A percentile compares a stretch with the other conserved stretches of the same genome.
These are phyloP conservation scores for Hypoxylon cercidicola DNA, from an alignment of 495 filamentous ascomycete species.

Conservation along the genomic window DNA sequence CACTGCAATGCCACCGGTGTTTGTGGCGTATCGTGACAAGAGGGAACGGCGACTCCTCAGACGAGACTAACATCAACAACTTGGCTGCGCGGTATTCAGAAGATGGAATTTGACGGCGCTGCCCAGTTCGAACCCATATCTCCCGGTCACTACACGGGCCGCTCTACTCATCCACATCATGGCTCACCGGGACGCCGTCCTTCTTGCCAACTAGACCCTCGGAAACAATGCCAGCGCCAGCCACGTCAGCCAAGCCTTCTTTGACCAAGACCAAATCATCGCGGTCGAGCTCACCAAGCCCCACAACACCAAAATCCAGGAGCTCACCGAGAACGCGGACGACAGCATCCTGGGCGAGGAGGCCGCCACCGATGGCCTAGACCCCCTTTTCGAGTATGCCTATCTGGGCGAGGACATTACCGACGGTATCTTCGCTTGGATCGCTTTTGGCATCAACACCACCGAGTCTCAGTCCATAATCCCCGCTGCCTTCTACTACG, in stretches of 20 bases:
- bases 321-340: conserved; percentile 53
- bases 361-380: conserved; percentile 47
- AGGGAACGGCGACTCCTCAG: conserved; percentile 61
- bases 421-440: conserved; percentile 65
- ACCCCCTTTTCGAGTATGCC: conserved; percentile 52
- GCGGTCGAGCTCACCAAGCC: conserved; percentile 62
- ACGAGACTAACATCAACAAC: conserved; percentile 59
- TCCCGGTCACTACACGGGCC: conserved; percentile 64
- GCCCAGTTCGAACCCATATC: conserved; percentile 62
- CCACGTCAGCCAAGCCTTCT: conserved; percentile 68
- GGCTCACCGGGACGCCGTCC: conserved; percentile 54
- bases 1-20: conserved; percentile 60
- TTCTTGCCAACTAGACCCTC: conserved; percentile 55
- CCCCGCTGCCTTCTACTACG: conserved; percentile 13
- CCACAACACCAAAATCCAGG: conserved; percentile 61
- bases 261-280: conserved; percentile 59
- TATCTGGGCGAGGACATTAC: conserved; percentile 59
- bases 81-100: conserved; percentile 63
- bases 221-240: conserved; percentile 56
- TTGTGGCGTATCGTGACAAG: conserved; percentile 63
- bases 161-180: conserved; percentile 51
- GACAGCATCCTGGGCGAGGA: conserved; percentile 49
- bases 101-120: conserved; percentile 61
- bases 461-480: conserved; percentile 34
- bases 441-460: conserved; percentile 65